A percentile compares a stretch with the other conserved stretches of the same genome.
These are phyloP conservation scores for Calonectria fujianensis DNA, from an alignment of 2,329 filamentous ascomycete genomes.

Conservation along the genomic window DNA sequence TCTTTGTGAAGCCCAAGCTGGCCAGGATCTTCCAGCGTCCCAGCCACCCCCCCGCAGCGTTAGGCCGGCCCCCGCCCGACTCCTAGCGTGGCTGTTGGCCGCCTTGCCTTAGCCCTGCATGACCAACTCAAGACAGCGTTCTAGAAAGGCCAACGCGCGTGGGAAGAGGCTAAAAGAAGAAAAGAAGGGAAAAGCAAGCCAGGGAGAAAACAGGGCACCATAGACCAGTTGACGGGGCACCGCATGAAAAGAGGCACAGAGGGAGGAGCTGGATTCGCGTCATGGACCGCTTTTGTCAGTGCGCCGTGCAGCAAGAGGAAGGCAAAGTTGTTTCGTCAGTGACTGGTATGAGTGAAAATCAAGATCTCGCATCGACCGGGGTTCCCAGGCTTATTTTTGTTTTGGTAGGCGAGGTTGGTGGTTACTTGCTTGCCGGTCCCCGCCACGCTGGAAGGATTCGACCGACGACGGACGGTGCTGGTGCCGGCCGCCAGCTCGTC, in stretches of 20 bases:
- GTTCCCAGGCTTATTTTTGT: constrained; percentile 16
- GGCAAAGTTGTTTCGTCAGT: constrained; percentile 1
- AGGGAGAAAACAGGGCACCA: constrained; percentile 1
- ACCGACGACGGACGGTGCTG: not conserved
- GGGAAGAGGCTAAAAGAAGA: constrained; percentile 7
- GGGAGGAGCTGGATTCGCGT: constrained; percentile 1
- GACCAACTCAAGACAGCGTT: constrained; percentile 34
- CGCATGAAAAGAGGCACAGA: constrained; percentile 21
- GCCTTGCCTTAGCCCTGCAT: constrained; percentile 32
- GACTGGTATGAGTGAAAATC: not conserved
- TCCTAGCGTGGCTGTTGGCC: constrained; percentile 9
- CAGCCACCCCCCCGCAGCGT: constrained; percentile 20
- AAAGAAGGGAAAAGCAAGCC: not conserved
- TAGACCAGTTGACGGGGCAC: not conserved
- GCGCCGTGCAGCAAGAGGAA: constrained; percentile 7
- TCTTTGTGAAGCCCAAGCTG: constrained; percentile 12
- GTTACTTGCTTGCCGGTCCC: not conserved
- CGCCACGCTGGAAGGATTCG: constrained; percentile 10
- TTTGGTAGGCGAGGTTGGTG: constrained; percentile 19
- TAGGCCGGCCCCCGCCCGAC: constrained; percentile 3
- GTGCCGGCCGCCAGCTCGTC: constrained; percentile 19
- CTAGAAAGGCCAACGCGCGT: constrained; percentile 16
- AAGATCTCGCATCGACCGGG: constrained; percentile 7
- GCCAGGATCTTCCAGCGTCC: constrained; percentile 18
- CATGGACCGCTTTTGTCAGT: constrained; percentile 11